A percentile compares a stretch with the other conserved stretches of the same genome.
These are phyloP conservation scores for Drechmeria coniospora DNA, from an alignment of 2,329 filamentous ascomycete species.

Conservation along the genomic window DNA sequence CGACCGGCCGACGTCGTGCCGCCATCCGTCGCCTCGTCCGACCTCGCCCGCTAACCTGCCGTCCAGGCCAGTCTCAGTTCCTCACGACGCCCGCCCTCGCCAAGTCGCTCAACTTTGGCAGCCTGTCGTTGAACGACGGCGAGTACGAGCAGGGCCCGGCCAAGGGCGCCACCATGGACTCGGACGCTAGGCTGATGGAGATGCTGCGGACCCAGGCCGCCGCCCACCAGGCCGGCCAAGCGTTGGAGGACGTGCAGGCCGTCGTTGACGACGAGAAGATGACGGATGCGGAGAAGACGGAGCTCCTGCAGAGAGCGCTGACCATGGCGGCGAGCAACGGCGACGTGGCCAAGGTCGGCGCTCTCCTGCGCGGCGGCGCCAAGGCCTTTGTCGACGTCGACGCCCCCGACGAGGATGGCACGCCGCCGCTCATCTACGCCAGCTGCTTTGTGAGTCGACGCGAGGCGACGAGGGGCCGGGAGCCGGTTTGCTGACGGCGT, in stretches of 20 bases:
- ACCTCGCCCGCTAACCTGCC: constrained; percentile 9
- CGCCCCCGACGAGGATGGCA: constrained; percentile 82
- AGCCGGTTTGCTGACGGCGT: constrained; percentile 3
- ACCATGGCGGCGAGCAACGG: constrained; percentile 96
- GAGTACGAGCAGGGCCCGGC: constrained; percentile 50
- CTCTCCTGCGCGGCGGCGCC: constrained; percentile 59
- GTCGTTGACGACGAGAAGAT: constrained; percentile 62
- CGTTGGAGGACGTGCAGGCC: constrained; percentile 64
- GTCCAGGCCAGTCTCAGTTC: constrained; percentile 82
- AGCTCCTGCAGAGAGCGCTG: constrained; percentile 70
- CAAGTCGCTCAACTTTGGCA: constrained; percentile 68
- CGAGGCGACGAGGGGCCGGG: constrained; percentile 1
- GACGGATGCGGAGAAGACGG: constrained; percentile 60
- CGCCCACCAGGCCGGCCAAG: constrained; percentile 58
- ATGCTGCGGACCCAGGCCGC: constrained; percentile 91
- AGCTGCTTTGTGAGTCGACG: constrained; percentile 72
- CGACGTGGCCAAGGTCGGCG: constrained; percentile 66
- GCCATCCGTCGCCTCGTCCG: too few relatives aligned
- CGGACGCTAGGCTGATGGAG: constrained; percentile 77
- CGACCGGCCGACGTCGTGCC: too few relatives aligned
- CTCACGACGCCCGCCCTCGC: constrained; percentile 73
- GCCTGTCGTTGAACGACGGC: constrained; percentile 67
- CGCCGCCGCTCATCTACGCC: constrained; percentile 90
- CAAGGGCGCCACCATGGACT: constrained; percentile 50
- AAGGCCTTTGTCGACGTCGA: constrained; percentile 71